A percentile compares a stretch with the other conserved stretches of the same genome.
Conservation (phyloP, 768 basidiomycete species). For the Lentinus tigrinus region DNA sequence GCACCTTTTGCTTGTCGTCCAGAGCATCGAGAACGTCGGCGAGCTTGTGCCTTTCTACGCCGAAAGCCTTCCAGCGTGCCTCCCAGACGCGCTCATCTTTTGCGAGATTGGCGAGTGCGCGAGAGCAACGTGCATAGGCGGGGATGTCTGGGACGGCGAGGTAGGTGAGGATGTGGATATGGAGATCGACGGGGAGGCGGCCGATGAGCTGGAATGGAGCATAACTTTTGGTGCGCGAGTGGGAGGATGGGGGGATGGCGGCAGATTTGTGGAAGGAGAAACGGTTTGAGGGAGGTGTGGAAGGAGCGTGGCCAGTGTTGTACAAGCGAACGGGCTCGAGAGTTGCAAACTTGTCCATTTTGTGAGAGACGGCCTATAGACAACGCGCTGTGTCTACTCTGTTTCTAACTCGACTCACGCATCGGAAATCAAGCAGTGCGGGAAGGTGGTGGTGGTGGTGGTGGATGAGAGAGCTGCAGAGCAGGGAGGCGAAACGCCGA, state of each 20-base stretch:
- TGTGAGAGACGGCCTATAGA: too few species aligned
- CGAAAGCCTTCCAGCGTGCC: conserved; percentile 63
- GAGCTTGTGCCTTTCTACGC: conserved; percentile 45
- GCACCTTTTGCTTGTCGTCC: conserved; percentile 46
- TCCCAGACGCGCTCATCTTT: conserved; percentile 82
- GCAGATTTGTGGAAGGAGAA: conserved; percentile 14
- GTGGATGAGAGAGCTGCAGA: too few species aligned
- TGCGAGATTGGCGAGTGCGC: conserved; percentile 60
- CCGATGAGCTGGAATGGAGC: conserved; percentile 54
- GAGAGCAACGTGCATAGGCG: conserved; percentile 65
- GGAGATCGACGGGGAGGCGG: conserved; percentile 73
- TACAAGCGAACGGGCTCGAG: conserved; percentile 61
- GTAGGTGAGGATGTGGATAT: conserved; percentile 68
- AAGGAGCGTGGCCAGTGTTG: not conserved
- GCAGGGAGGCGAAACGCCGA: not conserved
- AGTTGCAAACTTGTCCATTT: conserved; percentile 85
- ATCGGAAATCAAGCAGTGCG: not conserved
- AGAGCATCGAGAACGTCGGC: conserved; percentile 55
- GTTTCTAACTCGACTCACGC: too few species aligned
- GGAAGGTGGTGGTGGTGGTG: not conserved
- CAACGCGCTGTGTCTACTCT: too few species aligned
- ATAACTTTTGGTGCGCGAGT: conserved; percentile 20
- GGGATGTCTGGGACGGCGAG: conserved; percentile 82
- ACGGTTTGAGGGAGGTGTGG: conserved; percentile 14
- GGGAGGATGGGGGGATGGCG: conserved; percentile 13